Conservation (phyloP, 148 eudicot genomes). For the Arctostaphylos glauca region DNA sequence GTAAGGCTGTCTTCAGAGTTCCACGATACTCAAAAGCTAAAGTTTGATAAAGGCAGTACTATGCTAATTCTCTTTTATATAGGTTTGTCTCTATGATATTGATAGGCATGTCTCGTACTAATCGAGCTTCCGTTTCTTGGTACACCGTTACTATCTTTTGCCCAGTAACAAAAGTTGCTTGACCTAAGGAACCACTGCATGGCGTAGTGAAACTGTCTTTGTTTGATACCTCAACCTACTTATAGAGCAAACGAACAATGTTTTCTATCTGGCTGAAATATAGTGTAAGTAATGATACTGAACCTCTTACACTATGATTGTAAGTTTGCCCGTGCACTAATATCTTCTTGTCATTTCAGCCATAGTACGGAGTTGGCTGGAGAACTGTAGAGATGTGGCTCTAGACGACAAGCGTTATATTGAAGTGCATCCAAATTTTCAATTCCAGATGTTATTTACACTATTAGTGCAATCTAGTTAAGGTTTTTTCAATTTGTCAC, state of each 20-base stretch:
- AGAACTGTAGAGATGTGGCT: not conserved
- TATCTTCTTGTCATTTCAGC: not conserved
- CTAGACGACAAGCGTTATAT: not conserved
- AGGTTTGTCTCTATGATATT: not conserved
- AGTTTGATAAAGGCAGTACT: not conserved
- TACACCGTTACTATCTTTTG: not conserved
- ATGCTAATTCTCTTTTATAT: not conserved
- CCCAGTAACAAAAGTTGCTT: not conserved
- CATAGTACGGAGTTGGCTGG: not conserved
- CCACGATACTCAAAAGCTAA: not conserved
- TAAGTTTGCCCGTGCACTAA: not conserved
- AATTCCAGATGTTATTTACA: constrained; percentile 6
- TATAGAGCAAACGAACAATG: not conserved
- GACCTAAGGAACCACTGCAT: not conserved
- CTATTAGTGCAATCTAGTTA: not conserved
- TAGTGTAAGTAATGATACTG: not conserved
- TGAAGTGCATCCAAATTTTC: not conserved
- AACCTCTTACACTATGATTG: not conserved
- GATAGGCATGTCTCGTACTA: not conserved
- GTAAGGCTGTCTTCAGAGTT: not conserved
- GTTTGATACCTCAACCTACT: not conserved
- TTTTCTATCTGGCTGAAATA: not conserved
- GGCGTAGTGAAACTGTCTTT: not conserved
- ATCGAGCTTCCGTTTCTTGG: constrained; percentile 5
- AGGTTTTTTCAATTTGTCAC: not conserved